A percentile compares a stretch with the other conserved stretches of the same genome.
These are phyloP conservation scores for Pseudodiploospora longispora DNA, from an alignment of 2,329 filamentous ascomycete species.

Conservation along the genomic window DNA sequence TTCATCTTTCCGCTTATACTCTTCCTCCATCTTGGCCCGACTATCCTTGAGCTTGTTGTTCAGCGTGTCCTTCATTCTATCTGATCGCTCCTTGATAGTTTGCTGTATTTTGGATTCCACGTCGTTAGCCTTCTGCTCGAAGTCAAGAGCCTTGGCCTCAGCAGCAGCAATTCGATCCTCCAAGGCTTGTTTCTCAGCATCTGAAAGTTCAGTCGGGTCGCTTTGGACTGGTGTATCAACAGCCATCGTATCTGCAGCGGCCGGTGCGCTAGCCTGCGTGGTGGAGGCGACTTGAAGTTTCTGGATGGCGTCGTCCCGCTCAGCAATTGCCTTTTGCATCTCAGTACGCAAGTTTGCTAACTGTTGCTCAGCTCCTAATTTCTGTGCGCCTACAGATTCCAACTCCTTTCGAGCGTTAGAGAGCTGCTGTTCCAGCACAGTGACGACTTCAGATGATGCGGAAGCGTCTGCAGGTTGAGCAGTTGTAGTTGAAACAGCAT, in stretches of 20 bases:
- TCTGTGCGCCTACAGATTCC: slow-evolving; percentile 57
- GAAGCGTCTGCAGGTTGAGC: slow-evolving; percentile 26
- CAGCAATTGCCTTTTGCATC: slow-evolving; percentile 52
- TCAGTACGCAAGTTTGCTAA: slow-evolving; percentile 47
- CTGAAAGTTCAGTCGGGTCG: slow-evolving; percentile 32
- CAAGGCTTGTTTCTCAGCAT: slow-evolving; percentile 52
- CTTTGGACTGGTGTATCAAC: neutral
- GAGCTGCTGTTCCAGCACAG: slow-evolving; percentile 42
- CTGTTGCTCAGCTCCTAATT: slow-evolving; percentile 58
- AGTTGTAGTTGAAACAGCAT: slow-evolving; percentile 23
- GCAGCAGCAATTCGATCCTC: slow-evolving; percentile 54
- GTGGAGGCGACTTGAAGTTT: slow-evolving; percentile 25
- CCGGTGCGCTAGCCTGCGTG: slow-evolving; percentile 5
- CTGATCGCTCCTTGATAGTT: slow-evolving; percentile 56
- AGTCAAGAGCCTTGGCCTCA: slow-evolving; percentile 54
- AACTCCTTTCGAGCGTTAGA: slow-evolving; percentile 50
- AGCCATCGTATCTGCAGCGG: neutral
- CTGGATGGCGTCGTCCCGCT: slow-evolving; percentile 53
- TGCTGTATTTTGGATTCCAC: slow-evolving; percentile 54
- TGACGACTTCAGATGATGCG: slow-evolving; percentile 37
- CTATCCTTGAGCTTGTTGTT: slow-evolving; percentile 65
- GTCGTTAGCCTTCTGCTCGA: slow-evolving; percentile 55
- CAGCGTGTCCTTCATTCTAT: slow-evolving; percentile 60
- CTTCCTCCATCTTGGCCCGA: slow-evolving; percentile 42
- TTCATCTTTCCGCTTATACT: slow-evolving; percentile 46